A percentile compares a stretch with the other conserved stretches of the same genome.
Conservation (phyloP, 257 asterid species). For the Coffea canephora region DNA sequence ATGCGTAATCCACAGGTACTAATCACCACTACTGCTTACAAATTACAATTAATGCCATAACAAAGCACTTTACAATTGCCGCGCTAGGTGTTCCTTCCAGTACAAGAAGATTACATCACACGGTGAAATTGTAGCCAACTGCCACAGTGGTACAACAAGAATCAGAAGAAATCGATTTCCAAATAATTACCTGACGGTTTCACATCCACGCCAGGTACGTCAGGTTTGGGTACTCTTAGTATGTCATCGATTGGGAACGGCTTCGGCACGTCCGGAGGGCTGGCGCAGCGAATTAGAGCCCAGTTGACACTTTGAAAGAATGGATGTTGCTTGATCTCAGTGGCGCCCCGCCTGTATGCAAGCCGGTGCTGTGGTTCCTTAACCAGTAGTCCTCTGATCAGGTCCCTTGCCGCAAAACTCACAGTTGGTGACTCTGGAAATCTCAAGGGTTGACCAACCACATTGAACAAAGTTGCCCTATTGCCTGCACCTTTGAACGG, state of each 20-base stretch:
- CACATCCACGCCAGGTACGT: slow-evolving; percentile 36
- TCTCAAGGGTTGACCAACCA: slow-evolving; percentile 58
- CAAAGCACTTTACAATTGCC: slow-evolving; percentile 13
- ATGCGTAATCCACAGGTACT: neutral
- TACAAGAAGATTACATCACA: slow-evolving; percentile 5
- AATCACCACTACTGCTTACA: neutral
- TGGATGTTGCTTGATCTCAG: slow-evolving; percentile 65
- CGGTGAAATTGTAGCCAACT: neutral
- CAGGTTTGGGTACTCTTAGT: slow-evolving; percentile 29
- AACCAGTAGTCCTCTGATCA: slow-evolving; percentile 59
- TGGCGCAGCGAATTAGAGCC: slow-evolving; percentile 65
- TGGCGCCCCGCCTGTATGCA: slow-evolving; percentile 67
- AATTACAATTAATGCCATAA: neutral
- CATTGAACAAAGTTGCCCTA: slow-evolving; percentile 63
- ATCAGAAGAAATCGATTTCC: slow-evolving; percentile 65
- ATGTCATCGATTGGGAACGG: slow-evolving; percentile 33
- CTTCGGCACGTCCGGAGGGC: slow-evolving; percentile 61
- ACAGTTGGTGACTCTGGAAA: slow-evolving; percentile 61
- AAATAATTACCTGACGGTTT: slow-evolving; percentile 55
- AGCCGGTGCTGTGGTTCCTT: slow-evolving; percentile 68
- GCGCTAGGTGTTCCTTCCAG: slow-evolving; percentile 14
- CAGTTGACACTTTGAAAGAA: slow-evolving; percentile 60
- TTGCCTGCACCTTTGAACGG: slow-evolving; percentile 64
- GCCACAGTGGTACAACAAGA: neutral
- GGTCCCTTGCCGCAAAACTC: slow-evolving; percentile 64